Evolutionary conservation across 192 early-diverging fungal genomes (phyloP).

Genomic region (Diversispora eburnea): DNA sequence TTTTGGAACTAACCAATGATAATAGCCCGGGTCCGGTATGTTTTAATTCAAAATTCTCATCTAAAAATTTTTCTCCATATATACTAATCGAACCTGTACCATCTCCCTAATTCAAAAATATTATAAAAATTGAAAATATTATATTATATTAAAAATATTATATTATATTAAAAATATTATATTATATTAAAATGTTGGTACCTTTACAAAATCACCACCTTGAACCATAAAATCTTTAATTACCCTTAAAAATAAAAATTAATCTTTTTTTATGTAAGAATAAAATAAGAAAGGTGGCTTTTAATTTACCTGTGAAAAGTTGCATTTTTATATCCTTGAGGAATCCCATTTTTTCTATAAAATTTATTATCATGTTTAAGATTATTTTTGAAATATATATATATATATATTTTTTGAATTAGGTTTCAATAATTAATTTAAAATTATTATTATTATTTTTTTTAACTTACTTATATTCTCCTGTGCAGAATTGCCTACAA

Average conservation of each 20-base stretch:
- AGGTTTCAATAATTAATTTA: background rate
- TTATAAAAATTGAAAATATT: background rate
- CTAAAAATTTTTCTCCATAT: slow-evolving; percentile 73
- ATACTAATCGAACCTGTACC: slow-evolving; percentile 85
- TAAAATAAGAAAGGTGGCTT: background rate
- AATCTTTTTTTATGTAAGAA: background rate
- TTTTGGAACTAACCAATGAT: slow-evolving; percentile 66
- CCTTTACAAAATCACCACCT: slow-evolving; percentile 88
- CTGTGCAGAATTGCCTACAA: slow-evolving; percentile 81
- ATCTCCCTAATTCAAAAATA: slow-evolving; percentile 54
- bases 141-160: background rate
- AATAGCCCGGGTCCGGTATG: slow-evolving; percentile 80
- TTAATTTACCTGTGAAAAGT: slow-evolving; percentile 68
- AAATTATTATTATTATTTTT: too few relatives aligned
- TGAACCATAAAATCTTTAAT: slow-evolving; percentile 94
- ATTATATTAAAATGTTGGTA: slow-evolving; percentile 18
- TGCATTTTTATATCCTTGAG: slow-evolving; percentile 82
- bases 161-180: too few relatives aligned
- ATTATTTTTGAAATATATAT: too few relatives aligned
- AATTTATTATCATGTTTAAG: background rate
- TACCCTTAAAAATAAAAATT: slow-evolving; percentile 45
- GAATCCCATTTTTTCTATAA: slow-evolving; percentile 66
- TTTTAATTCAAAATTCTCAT: slow-evolving; percentile 86
- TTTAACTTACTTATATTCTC: slow-evolving; percentile 68
- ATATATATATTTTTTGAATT: background rate